A percentile compares a stretch with the other conserved stretches of the same genome.
Conservation (phyloP, 2,329 filamentous ascomycete species). For the Epichloe scottii region DNA sequence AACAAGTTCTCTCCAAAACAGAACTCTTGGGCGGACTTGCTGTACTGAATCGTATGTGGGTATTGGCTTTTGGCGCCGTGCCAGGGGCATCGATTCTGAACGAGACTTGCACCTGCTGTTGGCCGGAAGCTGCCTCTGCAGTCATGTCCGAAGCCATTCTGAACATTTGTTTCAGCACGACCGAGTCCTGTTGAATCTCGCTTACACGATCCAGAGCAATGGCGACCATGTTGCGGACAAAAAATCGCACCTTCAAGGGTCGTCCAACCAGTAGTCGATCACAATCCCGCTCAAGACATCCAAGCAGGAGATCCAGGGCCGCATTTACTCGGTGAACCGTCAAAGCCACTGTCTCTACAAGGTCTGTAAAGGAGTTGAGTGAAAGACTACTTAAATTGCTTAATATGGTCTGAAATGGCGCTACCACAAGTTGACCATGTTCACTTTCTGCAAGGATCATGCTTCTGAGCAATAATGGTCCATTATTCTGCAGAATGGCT, state of each 20-base stretch:
- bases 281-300: background rate
- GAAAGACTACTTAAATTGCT: background rate
- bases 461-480: background rate
- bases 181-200: background rate
- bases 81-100: slow-evolving; percentile 12
- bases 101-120: background rate
- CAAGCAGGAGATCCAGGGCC: background rate
- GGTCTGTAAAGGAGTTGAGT: background rate
- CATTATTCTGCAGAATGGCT: background rate
- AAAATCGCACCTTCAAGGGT: background rate
- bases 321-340: background rate
- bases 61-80: slow-evolving; percentile 11
- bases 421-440: background rate
- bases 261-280: background rate
- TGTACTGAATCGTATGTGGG: slow-evolving; percentile 23
- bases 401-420: background rate
- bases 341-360: background rate
- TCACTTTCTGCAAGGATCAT: background rate
- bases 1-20: slow-evolving; percentile 14
- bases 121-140: background rate
- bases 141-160: background rate
- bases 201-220: background rate
- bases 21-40: slow-evolving; percentile 20
- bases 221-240: background rate
- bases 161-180: background rate